phyloP scores from a whole-genome alignment of 2,329 filamentous ascomycete species.

The Emydomyces testavorans region DNA sequence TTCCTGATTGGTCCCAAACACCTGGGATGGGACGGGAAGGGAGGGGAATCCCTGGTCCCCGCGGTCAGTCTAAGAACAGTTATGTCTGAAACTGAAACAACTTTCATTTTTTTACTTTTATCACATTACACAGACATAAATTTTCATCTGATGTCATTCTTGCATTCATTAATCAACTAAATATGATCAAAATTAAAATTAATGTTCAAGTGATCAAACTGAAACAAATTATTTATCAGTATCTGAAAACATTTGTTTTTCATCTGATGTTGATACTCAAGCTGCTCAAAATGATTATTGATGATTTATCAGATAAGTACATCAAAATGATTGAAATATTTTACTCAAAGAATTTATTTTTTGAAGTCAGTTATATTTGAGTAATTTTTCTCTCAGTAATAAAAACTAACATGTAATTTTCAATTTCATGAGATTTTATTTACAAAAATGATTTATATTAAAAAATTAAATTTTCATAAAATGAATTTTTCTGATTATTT shows the following conservation, averaged over 20 bases:
- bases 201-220: constrained; percentile 66
- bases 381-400: not conserved
- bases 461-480: constrained; percentile 65
- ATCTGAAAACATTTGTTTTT: constrained; percentile 73
- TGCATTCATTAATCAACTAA: constrained; percentile 74
- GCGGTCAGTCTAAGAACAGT: no score
- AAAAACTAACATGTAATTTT: constrained; percentile 2
- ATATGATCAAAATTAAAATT: constrained; percentile 66
- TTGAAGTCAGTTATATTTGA: constrained; percentile 25
- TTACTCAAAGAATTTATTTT: constrained; percentile 63
- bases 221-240: constrained; percentile 68
- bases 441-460: constrained; percentile 73
- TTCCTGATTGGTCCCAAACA: no score
- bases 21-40: no score
- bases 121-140: constrained; percentile 64
- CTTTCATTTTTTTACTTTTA: constrained; percentile 70
- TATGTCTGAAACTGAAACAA: constrained; percentile 55
- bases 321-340: constrained; percentile 54
- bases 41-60: no score
- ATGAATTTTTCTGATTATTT: constrained; percentile 63
- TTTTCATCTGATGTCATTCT: constrained; percentile 73
- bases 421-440: constrained; percentile 48
- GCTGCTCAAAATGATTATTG: constrained; percentile 65
- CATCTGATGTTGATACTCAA: constrained; percentile 76
- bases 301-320: constrained; percentile 59